Base-by-base conservation (phyloP, 331 rosid genomes). In the Acacia concinna region DNA sequence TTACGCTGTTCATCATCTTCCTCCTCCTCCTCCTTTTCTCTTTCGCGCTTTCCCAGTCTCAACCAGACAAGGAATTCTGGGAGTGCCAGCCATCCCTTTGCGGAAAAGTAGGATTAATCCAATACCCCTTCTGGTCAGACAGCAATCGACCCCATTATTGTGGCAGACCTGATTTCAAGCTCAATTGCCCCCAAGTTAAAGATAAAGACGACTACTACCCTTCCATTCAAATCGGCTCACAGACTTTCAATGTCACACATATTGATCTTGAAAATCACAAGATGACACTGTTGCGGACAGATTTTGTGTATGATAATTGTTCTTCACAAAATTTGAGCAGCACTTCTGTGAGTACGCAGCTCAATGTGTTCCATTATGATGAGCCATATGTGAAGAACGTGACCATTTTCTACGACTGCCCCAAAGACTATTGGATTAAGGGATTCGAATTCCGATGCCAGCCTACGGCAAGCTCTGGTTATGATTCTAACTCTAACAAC, bases 261-360 rank as follows among this genome's bases (percentile, higher is more conserved):
- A 66, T 82, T 21, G 43, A 66, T 31, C 74, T 1, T 37, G 0
- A 8, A 0, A 1, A 4, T 30, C 23, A 52, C 52, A 80, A 14
- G 52, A 37, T 83, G 62, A 63, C 2, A 68, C 14, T 86, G 74
- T 28, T 73, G 54, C 66, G 83, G 63, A 69, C 74, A 11, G 81
- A 65, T 23, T 63, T 86, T 54, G 73, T 38, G 1, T 83, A 23
- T 83, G 81, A 57, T n/a, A 1, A 51, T 3, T 86, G 89, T 73
- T 51, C 32, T 27, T 31, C 30, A 3, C 3, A 8, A 37, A 0
- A 32, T 0, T 11, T 72, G 0, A 7, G 5, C 1, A 1, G 27
- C 35, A 31, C 0, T 44, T 0, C 2, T 8, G 28, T 79, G 30
- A 18, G 0, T 12, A 4, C 3, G 18, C 32, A 0, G 0, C 0